Evolutionary conservation across 2,329 filamentous ascomycete genomes (phyloP).

Genomic region (Lasiodiplodia hormozganensis): DNA sequence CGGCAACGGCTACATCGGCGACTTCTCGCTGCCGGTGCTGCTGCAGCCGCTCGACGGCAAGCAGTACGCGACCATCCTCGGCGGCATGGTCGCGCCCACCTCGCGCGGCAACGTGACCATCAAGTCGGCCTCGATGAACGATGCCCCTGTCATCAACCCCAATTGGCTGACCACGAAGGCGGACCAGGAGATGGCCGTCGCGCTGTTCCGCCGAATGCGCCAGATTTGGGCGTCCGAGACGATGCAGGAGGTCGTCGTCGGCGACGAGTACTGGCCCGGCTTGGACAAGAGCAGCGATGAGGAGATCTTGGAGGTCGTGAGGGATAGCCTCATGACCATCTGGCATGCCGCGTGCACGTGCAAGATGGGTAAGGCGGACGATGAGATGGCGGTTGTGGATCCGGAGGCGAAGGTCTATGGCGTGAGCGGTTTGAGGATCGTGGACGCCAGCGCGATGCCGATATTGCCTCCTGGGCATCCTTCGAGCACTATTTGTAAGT

Average conservation of each 20-base stretch:
- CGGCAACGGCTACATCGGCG: constrained; percentile 34
- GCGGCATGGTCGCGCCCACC: constrained; percentile 41
- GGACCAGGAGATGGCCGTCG: constrained; percentile 43
- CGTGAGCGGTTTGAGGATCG: constrained; percentile 46
- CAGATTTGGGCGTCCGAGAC: constrained; percentile 37
- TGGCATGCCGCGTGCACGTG: constrained; percentile 48
- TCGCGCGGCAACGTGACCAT: constrained; percentile 47
- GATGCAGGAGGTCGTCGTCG: constrained; percentile 36
- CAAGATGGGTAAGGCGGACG: constrained; percentile 44
- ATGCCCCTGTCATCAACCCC: constrained; percentile 43
- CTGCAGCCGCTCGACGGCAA: constrained; percentile 38
- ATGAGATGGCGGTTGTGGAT: constrained; percentile 46
- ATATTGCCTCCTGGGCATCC: constrained; percentile 42
- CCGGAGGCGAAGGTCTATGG: constrained; percentile 46
- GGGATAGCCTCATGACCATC: constrained; percentile 35
- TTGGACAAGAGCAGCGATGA: constrained; percentile 35
- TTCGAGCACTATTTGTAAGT: background rate
- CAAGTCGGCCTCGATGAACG: constrained; percentile 35
- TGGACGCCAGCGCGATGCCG: constrained; percentile 44
- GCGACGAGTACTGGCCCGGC: constrained; percentile 42
- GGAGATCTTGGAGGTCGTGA: constrained; percentile 37
- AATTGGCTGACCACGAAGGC: constrained; percentile 43
- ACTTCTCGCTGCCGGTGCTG: constrained; percentile 33
- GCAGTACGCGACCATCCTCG: constrained; percentile 44
- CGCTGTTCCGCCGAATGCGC: constrained; percentile 41